Evolutionary conservation across 2,329 filamentous ascomycete species (phyloP), one percentile per base, ranked within the genome.

Genomic region (Diplocarpon mali): DNA sequence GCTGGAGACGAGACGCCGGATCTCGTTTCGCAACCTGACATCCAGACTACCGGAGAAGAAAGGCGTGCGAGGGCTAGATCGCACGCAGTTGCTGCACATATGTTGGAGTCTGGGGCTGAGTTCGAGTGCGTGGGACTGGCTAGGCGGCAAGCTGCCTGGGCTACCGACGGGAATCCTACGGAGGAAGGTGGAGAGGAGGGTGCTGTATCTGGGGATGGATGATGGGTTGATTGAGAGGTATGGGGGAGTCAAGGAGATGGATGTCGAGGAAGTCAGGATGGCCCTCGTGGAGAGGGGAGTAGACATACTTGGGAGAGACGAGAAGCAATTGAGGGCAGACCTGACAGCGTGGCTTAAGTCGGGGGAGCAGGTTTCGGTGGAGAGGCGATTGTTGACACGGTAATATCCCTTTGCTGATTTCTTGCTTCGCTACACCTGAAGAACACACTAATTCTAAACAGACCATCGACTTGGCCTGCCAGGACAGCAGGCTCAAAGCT

Each of bases 281-380:
- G 85, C 85, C 12, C 83, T 83, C 56, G 71, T 77, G 46, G 83
- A 87, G 52, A 71, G 83, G 12, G 85, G 81, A 1, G 69, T 83
- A 30, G 66, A 76, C 54, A 70, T 76, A 9, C 53, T 76, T 20
- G 71, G 65, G 3, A 58, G 50, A 14, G 52, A 56, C 0, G 64
- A 67, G 38, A 43, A 57, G 14, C 51, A 57, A 4, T 56, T 70
- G 44, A 67, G 64, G 27, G 60, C 53, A 30, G 54, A 59, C 28
- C 52, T 73, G 45, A 46, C 48, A 20, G 53, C 48, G 31, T 72
- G 69, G 68, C 52, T 71, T 30, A 54, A 57, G 35, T 56, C 59
- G 11, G 65, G 61, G 48, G 51, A 63, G 43, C 61, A 60, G 38
- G 49, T 45, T 7, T 44, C 54, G 40, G 42, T 57, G 17, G 54